These are phyloP conservation scores for Cajanus cajan DNA, from an alignment of 306 rosid genomes.

Conservation along the genomic window DNA sequence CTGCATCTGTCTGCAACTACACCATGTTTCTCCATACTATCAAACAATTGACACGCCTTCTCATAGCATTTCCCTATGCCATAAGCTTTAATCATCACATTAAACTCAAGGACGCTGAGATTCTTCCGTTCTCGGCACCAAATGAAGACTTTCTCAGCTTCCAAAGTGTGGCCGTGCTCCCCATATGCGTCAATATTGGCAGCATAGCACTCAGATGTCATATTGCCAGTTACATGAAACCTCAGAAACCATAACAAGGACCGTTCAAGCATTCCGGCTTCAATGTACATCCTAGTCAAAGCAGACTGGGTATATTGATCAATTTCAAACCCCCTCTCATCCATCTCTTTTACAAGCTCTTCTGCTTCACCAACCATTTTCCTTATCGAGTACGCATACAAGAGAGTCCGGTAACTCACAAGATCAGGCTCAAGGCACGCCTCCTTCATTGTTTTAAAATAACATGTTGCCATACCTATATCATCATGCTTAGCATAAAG, in stretches of 20 bases:
- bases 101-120: conserved; percentile 69
- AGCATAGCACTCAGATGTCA: conserved; percentile 86
- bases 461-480: conserved; percentile 60
- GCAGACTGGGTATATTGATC: conserved; percentile 93
- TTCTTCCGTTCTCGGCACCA: conserved; percentile 67
- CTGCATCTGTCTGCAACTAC: conserved; percentile 71
- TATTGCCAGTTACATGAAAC: conserved; percentile 66
- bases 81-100: conserved; percentile 93
- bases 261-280: conserved; percentile 62
- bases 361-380: conserved; percentile 74
- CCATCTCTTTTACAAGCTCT: conserved; percentile 68
- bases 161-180: conserved; percentile 62
- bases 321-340: conserved; percentile 60
- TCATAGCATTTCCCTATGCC: conserved; percentile 68
- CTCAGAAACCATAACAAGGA: conserved; percentile 81
- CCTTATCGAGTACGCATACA: conserved; percentile 89
- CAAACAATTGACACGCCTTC: conserved; percentile 68
- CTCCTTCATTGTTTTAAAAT: conserved; percentile 63
- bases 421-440: conserved; percentile 58
- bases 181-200: conserved; percentile 93
- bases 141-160: conserved; percentile 80
- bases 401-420: conserved; percentile 85
- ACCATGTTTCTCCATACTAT: conserved; percentile 62
- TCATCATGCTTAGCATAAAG: conserved; percentile 64
- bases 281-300: conserved; percentile 82